phyloP scores from a whole-genome alignment of 176 grass and related monocot genomes.

The Carex littledalei region DNA sequence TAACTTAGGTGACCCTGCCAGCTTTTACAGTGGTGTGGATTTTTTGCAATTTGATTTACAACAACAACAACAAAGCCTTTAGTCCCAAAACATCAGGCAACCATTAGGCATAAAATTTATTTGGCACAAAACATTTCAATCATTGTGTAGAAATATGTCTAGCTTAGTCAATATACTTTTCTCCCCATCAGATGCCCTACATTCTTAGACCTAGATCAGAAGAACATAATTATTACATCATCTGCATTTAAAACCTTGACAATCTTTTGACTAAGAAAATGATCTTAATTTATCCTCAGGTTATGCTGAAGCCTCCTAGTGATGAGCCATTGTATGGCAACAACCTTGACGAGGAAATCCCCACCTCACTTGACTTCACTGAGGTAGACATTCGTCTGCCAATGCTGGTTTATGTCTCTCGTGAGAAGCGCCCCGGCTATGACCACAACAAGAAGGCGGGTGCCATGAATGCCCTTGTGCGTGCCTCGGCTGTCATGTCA shows the following conservation, averaged over 20 bases:
- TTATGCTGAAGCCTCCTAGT: constrained; percentile 94
- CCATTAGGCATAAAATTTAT: neutral
- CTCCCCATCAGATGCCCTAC: neutral
- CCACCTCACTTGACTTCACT: constrained; percentile 54
- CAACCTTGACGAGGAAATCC: constrained; percentile 47
- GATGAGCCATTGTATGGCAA: constrained; percentile 66
- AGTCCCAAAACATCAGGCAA: too few relatives aligned
- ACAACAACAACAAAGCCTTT: too few relatives aligned
- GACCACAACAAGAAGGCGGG: constrained; percentile 99
- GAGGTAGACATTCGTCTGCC: constrained; percentile 84
- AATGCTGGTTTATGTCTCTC: constrained; percentile 85
- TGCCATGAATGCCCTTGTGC: constrained; percentile 95
- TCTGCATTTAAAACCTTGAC: neutral
- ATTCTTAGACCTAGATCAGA: neutral
- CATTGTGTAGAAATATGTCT: neutral
- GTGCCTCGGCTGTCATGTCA: constrained; percentile 91
- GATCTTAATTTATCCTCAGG: constrained; percentile 37
- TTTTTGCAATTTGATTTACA: too few relatives aligned
- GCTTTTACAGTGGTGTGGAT: too few relatives aligned
- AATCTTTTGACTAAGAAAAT: constrained; percentile 1
- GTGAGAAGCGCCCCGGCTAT: constrained; percentile 95
- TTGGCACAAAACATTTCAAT: neutral
- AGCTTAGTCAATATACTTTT: neutral
- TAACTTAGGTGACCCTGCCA: too few relatives aligned
- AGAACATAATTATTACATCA: neutral